Conservation (phyloP, 1,284 basidiomycete species). For the Grifola frondosa region DNA sequence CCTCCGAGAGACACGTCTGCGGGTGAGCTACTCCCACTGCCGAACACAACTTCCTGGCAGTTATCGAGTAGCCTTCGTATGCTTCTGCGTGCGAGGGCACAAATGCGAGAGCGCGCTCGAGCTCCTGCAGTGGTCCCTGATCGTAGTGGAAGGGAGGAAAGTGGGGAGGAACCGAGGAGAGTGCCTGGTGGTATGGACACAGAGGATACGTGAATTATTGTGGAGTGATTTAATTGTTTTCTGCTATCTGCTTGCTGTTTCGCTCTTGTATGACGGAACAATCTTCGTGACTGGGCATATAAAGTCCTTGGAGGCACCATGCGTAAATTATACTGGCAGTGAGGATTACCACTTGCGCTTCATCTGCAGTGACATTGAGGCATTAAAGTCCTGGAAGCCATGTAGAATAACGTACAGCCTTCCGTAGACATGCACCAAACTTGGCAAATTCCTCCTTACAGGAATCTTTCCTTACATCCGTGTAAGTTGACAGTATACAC, state of each 20-base stretch:
- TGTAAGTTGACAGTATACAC: conserved; percentile 75
- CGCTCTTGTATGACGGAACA: neutral
- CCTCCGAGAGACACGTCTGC: conserved; percentile 26
- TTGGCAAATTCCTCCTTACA: conserved; percentile 77
- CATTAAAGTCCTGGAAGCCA: neutral
- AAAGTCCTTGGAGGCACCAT: too few species aligned
- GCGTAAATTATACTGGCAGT: too few species aligned
- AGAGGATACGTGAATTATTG: conserved; percentile 24
- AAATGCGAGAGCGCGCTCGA: conserved; percentile 33
- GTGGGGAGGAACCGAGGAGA: conserved; percentile 27
- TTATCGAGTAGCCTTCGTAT: conserved; percentile 51
- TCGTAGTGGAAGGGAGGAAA: conserved; percentile 10
- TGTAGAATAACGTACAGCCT: conserved; percentile 46
- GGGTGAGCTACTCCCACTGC: conserved; percentile 52
- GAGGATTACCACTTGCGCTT: conserved; percentile 56
- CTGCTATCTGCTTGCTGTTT: conserved; percentile 6
- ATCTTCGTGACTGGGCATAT: too few species aligned
- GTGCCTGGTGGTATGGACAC: conserved; percentile 46
- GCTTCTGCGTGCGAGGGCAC: conserved; percentile 47
- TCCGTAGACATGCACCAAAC: conserved; percentile 73
- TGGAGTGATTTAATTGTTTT: neutral
- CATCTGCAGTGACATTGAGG: conserved; percentile 56
- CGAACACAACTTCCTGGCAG: conserved; percentile 57
- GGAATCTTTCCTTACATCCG: conserved; percentile 72
- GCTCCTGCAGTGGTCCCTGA: conserved; percentile 5